These are phyloP conservation scores for Candida tetrigidarum DNA, from an alignment of 1,139 yeast genomes.

Conservation along the genomic window DNA sequence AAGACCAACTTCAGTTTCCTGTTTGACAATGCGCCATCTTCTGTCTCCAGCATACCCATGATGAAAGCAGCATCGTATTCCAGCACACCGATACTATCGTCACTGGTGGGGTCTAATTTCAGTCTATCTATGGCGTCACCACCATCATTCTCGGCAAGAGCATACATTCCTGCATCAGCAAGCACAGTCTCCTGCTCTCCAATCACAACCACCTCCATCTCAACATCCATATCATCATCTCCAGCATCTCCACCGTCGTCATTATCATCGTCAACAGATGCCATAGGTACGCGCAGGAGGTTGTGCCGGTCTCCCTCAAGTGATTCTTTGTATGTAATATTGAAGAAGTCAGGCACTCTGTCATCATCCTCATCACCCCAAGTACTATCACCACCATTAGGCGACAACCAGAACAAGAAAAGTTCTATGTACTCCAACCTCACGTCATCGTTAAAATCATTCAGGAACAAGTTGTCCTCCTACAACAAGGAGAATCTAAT, in stretches of 20 bases:
- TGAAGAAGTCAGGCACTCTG: constrained; percentile 12
- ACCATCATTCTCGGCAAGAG: not conserved
- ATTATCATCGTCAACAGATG: not conserved
- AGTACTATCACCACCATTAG: not conserved
- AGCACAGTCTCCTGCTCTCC: not conserved
- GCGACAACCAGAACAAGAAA: too few species aligned
- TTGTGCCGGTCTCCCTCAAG: constrained; percentile 11
- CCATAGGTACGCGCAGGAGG: not conserved
- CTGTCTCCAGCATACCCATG: constrained; percentile 7
- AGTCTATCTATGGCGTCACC: not conserved
- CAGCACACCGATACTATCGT: constrained; percentile 5
- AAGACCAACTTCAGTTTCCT: not conserved
- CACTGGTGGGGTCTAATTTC: constrained; percentile 5
- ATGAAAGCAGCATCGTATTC: constrained; percentile 8
- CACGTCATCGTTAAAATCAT: constrained; percentile 19
- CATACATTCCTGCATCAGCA: not conserved
- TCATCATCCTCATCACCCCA: too few species aligned
- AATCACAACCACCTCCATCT: not conserved
- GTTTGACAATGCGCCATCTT: not conserved
- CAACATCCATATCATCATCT: too few species aligned
- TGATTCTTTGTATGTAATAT: constrained; percentile 12
- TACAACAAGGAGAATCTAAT: constrained; percentile 13
- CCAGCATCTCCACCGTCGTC: too few species aligned
- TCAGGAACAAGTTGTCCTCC: constrained; percentile 14
- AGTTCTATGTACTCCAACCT: constrained; percentile 22